Base-by-base conservation (phyloP, 306 rosid genomes). In the Echinosophora koreensis region DNA sequence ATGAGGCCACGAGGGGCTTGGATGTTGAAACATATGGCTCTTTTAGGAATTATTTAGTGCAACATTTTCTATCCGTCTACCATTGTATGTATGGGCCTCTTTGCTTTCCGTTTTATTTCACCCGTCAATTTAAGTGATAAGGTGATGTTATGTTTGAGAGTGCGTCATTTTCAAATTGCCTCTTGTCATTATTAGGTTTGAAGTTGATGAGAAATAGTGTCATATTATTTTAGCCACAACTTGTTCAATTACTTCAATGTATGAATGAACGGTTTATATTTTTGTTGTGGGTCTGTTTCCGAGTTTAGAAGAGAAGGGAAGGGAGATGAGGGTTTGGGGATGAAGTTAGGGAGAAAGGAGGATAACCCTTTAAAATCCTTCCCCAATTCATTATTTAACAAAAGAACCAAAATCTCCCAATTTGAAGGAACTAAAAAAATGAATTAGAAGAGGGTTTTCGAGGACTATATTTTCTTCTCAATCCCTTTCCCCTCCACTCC, bases 131-230 rank as follows among this genome's bases (percentile, higher is more conserved):
- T 65, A 16, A 9, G 77, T 15, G 71, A 66, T 50, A 73, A 17
- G 49, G 50, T 71, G 74, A 12, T 11, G 17, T 77, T 32, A 38
- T 78, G 51, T 42, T 63, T 59, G 41, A 51, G 66, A 17, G 49
- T 62, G 39, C 32, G 38, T 54, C 58, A 2, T 59, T 71, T 76
- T 34, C 80, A 6, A 11, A 16, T 30, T 42, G 38, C 28, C 8
- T 39, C 27, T 61, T 39, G 81, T 61, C 52, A 75, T 51, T 17
- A 65, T 41, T 65, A 0, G 2, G 14, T 5, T 38, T 2, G 44
- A 28, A 80, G 38, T 22, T 73, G 3, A 32, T 46, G 3, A 17
- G 4, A 32, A n/a, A 37, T n/a, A 38, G 30, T 28, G 72, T 41
- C 55, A 14, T 0, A 35, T 35, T 35, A 35, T 74, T 37, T 22